These are phyloP conservation scores for Rhamnella rubrinervis DNA, from an alignment of 331 rosid genomes.

Conservation along the genomic window DNA sequence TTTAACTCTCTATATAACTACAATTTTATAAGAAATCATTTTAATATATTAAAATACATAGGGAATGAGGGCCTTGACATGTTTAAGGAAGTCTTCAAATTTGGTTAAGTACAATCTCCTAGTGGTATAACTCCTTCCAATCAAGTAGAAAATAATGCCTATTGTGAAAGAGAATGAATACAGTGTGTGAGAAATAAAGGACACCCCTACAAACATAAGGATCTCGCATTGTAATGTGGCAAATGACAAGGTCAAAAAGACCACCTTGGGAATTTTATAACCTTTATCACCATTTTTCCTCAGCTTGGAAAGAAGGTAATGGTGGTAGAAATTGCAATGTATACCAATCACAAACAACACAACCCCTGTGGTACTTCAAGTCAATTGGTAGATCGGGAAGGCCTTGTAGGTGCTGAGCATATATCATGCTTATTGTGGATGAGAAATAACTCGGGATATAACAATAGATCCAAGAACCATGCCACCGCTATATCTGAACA, in stretches of 20 bases:
- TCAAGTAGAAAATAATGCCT: slow-evolving; percentile 50
- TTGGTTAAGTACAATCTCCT: slow-evolving; percentile 9
- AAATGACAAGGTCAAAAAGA: slow-evolving; percentile 30
- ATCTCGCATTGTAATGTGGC: slow-evolving; percentile 79
- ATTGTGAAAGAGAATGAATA: slow-evolving; percentile 33
- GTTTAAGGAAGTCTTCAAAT: slow-evolving; percentile 49
- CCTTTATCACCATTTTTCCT: no score
- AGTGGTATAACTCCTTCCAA: slow-evolving; percentile 58
- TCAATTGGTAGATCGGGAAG: slow-evolving; percentile 39
- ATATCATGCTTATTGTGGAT: slow-evolving; percentile 42
- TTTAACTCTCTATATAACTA: no score
- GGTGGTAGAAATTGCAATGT: no score
- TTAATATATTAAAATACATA: slow-evolving; percentile 31
- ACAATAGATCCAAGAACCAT: slow-evolving; percentile 47
- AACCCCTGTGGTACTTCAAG: no score
- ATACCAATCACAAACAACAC: no score
- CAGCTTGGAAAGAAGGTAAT: no score
- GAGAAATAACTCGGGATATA: slow-evolving; percentile 50
- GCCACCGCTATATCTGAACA: slow-evolving; percentile 62
- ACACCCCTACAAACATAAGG: slow-evolving; percentile 42
- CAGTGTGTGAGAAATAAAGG: slow-evolving; percentile 49
- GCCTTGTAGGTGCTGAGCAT: slow-evolving; percentile 46
- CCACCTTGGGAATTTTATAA: no score
- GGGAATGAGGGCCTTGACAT: slow-evolving; percentile 62
- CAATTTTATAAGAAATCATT: no score